Evolutionary conservation across 192 early-diverging fungal species (phyloP).

Genomic region (Coemansia guatemalensis): DNA sequence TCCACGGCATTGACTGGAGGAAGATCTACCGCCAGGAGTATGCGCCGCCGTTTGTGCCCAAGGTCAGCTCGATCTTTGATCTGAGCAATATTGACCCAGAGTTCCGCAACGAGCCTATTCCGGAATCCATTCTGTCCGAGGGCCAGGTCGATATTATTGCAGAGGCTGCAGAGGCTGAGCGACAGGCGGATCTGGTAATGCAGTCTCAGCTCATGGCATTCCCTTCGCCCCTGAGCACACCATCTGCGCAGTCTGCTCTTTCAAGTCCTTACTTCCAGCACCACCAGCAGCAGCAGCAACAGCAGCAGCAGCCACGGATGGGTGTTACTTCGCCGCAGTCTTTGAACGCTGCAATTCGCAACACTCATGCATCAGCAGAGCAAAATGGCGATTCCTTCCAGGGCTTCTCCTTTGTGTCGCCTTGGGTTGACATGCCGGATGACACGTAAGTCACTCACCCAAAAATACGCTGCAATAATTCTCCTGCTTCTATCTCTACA

Average conservation of each 20-base stretch:
- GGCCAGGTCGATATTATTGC: conserved; percentile 44
- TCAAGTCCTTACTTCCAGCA: conserved; percentile 31
- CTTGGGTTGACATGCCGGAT: conserved; percentile 40
- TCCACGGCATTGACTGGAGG: conserved; percentile 64
- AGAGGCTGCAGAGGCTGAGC: conserved; percentile 46
- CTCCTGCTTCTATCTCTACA: not conserved
- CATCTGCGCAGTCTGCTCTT: conserved; percentile 11
- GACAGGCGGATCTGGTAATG: conserved; percentile 40
- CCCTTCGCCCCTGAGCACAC: conserved; percentile 36
- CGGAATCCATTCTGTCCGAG: conserved; percentile 41
- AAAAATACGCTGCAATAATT: not conserved
- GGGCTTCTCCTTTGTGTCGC: conserved; percentile 55
- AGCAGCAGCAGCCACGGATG: conserved; percentile 9
- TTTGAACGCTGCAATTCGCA: conserved; percentile 12
- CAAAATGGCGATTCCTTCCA: conserved; percentile 41
- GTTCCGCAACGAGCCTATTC: conserved; percentile 55
- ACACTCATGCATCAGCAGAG: conserved; percentile 11
- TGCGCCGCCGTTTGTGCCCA: conserved; percentile 69
- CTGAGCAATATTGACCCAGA: conserved; percentile 54
- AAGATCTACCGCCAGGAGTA: conserved; percentile 61
- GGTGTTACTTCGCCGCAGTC: conserved; percentile 27
- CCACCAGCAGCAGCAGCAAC: conserved; percentile 22
- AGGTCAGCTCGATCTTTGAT: conserved; percentile 57
- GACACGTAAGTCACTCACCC: conserved; percentile 14
- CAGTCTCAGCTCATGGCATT: conserved; percentile 43